Base-by-base conservation (phyloP, 805 yeast genomes). In the Candida qinlingensis region DNA sequence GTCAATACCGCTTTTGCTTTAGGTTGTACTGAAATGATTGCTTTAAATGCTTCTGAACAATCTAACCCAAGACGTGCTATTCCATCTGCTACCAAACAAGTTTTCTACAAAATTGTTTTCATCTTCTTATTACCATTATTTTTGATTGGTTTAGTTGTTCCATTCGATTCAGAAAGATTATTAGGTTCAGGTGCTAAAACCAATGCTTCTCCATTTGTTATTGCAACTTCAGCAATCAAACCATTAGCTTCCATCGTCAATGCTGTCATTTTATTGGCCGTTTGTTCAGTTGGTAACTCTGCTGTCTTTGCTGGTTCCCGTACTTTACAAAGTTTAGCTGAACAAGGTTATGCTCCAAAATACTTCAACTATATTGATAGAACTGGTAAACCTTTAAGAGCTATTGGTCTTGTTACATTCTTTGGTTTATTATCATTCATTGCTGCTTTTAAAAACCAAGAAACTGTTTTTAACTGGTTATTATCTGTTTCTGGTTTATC, bases 151-250 rank as follows among this genome's bases (percentile, higher is more conserved):
- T 72, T 72, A 53, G 69, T 74, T 61, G 85, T 81, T 44, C 84
- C 85, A 11, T 78, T 66, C 58, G 60, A 73, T 55, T 62, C 71
- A 27, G 58, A 69, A 37, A 62, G 71, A 58, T 64, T 75, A 41
- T 67, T 68, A 60, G 81, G 82, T 29, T 58, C 66, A 26, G 31
- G 45, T 6, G 55, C 65, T 41, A 65, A 69, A 40, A 78, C 73
- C 51, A 71, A 77, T 41, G 81, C 85, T 1, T 83, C 89, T n/a
- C 88, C 89, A 31, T 83, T 77, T 56, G 86, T 83, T 48, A 74
- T 83, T 61, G 85, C 87, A 34, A 70, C 81, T 46, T 73, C 72
- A 64, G 83, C 85, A 44, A 75, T 80, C 42, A 73, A 68, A 27
- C 83, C 77, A 6, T 71, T 81, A 42, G 77, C 82, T 55, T 84